These are phyloP conservation scores for Solanum bulbocastanum DNA, from an alignment of 257 asterid species.

Conservation along the genomic window DNA sequence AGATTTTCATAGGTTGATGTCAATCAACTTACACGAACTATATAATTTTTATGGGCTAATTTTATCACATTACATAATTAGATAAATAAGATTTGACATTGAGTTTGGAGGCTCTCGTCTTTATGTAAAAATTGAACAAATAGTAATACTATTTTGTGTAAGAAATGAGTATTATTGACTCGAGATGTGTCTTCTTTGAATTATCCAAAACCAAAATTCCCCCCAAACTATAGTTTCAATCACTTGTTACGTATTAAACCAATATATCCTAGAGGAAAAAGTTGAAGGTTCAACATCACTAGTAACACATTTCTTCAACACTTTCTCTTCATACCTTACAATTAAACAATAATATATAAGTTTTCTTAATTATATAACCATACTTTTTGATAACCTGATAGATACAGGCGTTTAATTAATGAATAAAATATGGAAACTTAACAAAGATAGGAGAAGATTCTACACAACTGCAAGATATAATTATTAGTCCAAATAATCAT, in stretches of 20 bases:
- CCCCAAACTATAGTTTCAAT: neutral
- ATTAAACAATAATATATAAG: neutral
- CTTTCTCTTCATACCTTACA: neutral
- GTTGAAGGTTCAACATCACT: neutral
- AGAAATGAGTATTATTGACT: neutral
- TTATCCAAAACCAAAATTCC: neutral
- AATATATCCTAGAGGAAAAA: neutral
- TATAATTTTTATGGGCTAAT: too few relatives aligned
- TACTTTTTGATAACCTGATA: neutral
- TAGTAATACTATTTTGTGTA: neutral
- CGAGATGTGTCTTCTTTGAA: neutral
- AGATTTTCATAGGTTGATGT: too few relatives aligned
- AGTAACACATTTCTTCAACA: neutral
- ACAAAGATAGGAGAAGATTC: neutral
- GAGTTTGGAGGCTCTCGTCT: neutral
- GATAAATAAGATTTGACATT: neutral
- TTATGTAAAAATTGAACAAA: neutral
- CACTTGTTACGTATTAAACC: neutral
- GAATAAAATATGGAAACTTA: neutral
- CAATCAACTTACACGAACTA: too few relatives aligned
- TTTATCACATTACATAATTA: neutral
- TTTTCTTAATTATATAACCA: neutral
- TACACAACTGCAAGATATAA: neutral
- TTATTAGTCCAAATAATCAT: neutral
- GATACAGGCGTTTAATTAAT: neutral